Base-by-base conservation (phyloP, 2,329 filamentous ascomycete species). In the Aaosphaeria arxii region DNA sequence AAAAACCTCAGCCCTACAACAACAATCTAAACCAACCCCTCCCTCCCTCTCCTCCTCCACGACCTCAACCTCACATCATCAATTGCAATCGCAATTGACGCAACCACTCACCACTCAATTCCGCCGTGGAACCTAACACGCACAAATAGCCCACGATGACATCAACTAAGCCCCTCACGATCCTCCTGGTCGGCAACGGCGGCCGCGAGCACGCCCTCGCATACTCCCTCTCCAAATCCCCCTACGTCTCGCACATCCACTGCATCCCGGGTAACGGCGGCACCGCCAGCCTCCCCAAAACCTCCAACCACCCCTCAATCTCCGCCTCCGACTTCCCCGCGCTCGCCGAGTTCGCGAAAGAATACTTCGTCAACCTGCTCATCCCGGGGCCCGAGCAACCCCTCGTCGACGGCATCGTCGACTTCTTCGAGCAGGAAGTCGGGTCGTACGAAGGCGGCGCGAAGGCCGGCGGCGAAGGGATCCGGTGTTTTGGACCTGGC, bases 201-300 rank as follows among this genome's bases (percentile, higher is more conserved):
- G 94, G 92, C 61, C 86, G 94, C 62, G 94, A 99, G 75, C 91
- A 97, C 73, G 89, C 91, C 42, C 81, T 96, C 54, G 91, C 91
- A 39, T 97, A 91, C 91, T 96, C 95, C 74, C 78, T 97, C 53
- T 84, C 86, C 64, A 87, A 95, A 70, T 96, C 91, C 11, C 78
- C 85, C 39, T 79, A 80, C 41, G 89, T 96, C 52, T 84, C 89
- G 62, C 80, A 84, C 59, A 92, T 97, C 66, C 77, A 70, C 56
- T 77, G 83, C 49, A 80, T 80, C 47, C 81, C 81, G 50, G 92
- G 92, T 53, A 97, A 97, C 72, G 92, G 92, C 58, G 94, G 94
- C 50, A 96, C 91, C 30, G 85, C 83, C 46, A 75, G 69, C 43
- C 84, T 83, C 50, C 72, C 82, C 60, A 84, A 86, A 46, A 63